Percentiles rank a stretch among this genome's conserved stretches.
Conservation (phyloP, 2,329 filamentous ascomycete genomes). For the Amauroascus niger region DNA sequence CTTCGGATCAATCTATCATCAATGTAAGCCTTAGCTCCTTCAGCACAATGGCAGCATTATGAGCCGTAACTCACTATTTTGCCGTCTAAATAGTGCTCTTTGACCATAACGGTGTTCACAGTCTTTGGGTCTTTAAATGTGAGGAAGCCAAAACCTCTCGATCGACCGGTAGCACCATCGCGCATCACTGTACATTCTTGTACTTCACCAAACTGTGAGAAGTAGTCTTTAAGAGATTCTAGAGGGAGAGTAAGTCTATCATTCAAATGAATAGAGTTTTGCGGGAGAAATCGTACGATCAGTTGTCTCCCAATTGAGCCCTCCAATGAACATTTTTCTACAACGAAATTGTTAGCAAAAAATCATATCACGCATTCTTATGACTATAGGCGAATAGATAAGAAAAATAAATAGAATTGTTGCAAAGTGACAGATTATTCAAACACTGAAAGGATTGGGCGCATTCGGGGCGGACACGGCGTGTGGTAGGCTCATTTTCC, state of each 20-base stretch:
- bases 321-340: conserved; percentile 99
- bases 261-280: background rate
- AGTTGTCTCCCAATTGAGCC: conserved; percentile 97
- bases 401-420: conserved; percentile 1
- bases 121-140: conserved; percentile 97
- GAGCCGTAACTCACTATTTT: conserved; percentile 65
- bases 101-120: conserved; percentile 99
- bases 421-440: background rate
- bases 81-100: conserved; percentile 94
- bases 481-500: background rate
- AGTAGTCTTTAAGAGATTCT: conserved; percentile 97
- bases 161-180: conserved; percentile 85
- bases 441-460: background rate
- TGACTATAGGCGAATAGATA: background rate
- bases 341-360: conserved; percentile 28
- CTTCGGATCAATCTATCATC: conserved; percentile 81
- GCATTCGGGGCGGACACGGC: background rate
- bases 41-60: background rate
- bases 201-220: conserved; percentile 95
- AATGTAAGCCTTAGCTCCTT: conserved; percentile 1
- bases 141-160: conserved; percentile 90
- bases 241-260: conserved; percentile 16
- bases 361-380: background rate
- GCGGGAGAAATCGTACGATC: conserved; percentile 61
- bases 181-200: conserved; percentile 99